A percentile compares a stretch with the other conserved stretches of the same genome.
These are phyloP conservation scores for Hypomontagnella submonticulosa DNA, from an alignment of 495 filamentous ascomycete genomes.

Conservation along the genomic window DNA sequence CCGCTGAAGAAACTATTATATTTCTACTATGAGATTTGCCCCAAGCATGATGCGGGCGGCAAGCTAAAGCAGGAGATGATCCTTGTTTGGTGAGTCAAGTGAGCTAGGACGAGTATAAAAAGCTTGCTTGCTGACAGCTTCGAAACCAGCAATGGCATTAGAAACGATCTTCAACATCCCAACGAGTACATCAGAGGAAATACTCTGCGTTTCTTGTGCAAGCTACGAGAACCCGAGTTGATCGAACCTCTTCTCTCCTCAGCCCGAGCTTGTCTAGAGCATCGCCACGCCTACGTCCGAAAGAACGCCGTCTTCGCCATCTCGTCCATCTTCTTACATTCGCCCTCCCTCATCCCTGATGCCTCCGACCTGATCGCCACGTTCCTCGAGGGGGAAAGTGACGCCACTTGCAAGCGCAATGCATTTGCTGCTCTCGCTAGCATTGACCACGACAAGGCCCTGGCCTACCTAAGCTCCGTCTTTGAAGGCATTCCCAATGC, in stretches of 20 bases:
- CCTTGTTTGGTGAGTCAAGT: constrained; percentile 84
- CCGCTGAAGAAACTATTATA: constrained; percentile 98
- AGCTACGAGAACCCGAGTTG: constrained; percentile 94
- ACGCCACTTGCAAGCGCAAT: constrained; percentile 97
- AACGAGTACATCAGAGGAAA: constrained; percentile 99
- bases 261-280: constrained; percentile 89
- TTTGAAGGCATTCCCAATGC: constrained; percentile 95
- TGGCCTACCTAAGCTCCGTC: constrained; percentile 88
- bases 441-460: constrained; percentile 92
- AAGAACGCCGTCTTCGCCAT: constrained; percentile 98
- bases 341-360: constrained; percentile 92
- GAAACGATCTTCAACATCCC: constrained; percentile 94
- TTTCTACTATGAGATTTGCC: constrained; percentile 99
- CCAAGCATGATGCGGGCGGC: constrained; percentile 88
- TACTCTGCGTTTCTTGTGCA: constrained; percentile 95
- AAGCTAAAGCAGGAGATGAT: constrained; percentile 99
- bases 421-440: constrained; percentile 91
- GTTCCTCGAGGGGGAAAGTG: constrained; percentile 91
- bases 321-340: constrained; percentile 91
- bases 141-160: constrained; percentile 85
- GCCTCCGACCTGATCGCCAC: constrained; percentile 90
- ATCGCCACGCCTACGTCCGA: constrained; percentile 95
- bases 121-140: constrained; percentile 29
- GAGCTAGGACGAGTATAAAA: constrained; percentile 3
- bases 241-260: constrained; percentile 95